These are phyloP conservation scores for Glarea lozoyensis DNA, from an alignment of 495 filamentous ascomycete genomes.

Conservation along the genomic window DNA sequence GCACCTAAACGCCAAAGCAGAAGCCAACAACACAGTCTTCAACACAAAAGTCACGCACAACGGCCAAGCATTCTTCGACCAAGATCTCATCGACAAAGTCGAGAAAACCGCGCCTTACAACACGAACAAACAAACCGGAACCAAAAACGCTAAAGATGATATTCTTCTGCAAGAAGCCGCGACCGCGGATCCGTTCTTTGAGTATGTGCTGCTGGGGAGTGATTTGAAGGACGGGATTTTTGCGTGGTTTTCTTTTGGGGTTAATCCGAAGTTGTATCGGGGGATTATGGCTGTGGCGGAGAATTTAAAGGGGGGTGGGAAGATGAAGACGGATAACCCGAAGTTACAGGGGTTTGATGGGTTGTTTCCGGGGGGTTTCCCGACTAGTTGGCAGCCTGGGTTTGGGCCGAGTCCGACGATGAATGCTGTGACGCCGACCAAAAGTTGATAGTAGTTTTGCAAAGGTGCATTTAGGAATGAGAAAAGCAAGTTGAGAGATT, in stretches of 20 bases:
- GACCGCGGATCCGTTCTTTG: conserved; percentile 45
- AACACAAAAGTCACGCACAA: conserved; percentile 45
- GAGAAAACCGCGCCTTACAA: conserved; percentile 46
- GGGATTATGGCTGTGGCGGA: no score
- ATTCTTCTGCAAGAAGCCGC: conserved; percentile 36
- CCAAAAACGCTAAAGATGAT: conserved; percentile 38
- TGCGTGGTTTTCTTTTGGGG: conserved; percentile 39
- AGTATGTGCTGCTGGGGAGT: conserved; percentile 45
- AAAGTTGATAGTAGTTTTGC: no score
- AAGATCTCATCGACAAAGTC: conserved; percentile 45
- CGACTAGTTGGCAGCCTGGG: no score
- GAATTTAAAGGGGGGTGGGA: no score
- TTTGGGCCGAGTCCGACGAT: no score
- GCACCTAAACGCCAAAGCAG: conserved; percentile 38
- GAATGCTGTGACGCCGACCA: no score
- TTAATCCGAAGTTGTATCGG: no score
- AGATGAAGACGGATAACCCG: no score
- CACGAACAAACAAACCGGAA: conserved; percentile 43
- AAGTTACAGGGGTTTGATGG: no score
- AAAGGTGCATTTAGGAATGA: no score
- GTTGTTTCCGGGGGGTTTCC: no score
- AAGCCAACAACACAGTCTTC: conserved; percentile 40
- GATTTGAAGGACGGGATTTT: conserved; percentile 41
- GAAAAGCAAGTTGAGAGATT: no score
- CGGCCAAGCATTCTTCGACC: conserved; percentile 56